Conservation (phyloP, 2,329 filamentous ascomycete species). For the Ascochyta clinopodiicola region DNA sequence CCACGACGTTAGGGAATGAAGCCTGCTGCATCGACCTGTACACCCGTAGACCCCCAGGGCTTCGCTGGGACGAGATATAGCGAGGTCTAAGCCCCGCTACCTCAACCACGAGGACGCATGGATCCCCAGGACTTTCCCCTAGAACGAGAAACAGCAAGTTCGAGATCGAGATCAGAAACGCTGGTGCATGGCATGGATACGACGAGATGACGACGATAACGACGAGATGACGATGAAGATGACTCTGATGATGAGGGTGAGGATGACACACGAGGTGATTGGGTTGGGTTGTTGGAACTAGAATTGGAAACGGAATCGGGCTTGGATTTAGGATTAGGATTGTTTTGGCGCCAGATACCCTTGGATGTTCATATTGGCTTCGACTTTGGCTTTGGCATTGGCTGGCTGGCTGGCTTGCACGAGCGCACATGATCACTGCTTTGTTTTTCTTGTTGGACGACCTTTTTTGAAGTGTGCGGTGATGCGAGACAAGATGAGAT, state of each 20-base stretch:
- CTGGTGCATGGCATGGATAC: too few species aligned
- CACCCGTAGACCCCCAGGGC: slow-evolving; percentile 66
- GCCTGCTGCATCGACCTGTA: slow-evolving; percentile 69
- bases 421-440: too few species aligned
- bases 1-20: slow-evolving; percentile 70
- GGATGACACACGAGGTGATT: background rate
- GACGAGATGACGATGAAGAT: background rate
- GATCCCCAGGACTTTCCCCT: too few species aligned
- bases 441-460: background rate
- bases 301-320: background rate
- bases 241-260: too few species aligned
- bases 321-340: background rate
- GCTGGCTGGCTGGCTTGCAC: too few species aligned
- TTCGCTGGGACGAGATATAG: slow-evolving; percentile 64
- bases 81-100: background rate
- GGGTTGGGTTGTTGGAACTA: background rate
- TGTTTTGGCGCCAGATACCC: slow-evolving; percentile 4
- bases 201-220: background rate
- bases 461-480: background rate
- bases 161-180: background rate
- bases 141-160: too few species aligned
- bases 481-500: background rate
- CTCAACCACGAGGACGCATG: too few species aligned
- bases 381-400: background rate
- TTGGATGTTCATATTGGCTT: background rate